Evolutionary conservation across 306 rosid species (phyloP).

Genomic region (Dicorynia guianensis): DNA sequence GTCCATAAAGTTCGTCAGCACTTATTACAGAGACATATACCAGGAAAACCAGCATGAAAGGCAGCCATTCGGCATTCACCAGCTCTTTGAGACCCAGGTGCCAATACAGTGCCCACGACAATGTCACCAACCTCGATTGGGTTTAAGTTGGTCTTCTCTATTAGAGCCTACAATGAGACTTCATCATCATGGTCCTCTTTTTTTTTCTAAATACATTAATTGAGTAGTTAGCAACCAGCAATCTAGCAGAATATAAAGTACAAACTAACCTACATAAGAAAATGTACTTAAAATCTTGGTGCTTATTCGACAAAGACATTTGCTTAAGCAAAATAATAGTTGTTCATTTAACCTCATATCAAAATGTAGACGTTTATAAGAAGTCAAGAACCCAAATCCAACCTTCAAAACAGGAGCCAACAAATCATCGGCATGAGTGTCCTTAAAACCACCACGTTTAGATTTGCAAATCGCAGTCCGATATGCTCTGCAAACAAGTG

Average conservation of each 20-base stretch:
- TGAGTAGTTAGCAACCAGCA: no score
- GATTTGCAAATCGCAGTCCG: constrained; percentile 87
- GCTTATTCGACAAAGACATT: background rate
- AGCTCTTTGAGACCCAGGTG: constrained; percentile 89
- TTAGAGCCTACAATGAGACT: constrained; percentile 62
- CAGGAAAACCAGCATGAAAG: constrained; percentile 97
- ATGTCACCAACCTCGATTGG: constrained; percentile 95
- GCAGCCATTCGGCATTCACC: constrained; percentile 99
- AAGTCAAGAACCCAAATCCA: background rate
- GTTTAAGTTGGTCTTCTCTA: constrained; percentile 81
- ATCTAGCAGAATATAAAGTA: background rate
- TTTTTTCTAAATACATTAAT: background rate
- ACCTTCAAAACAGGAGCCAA: constrained; percentile 97
- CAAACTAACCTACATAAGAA: constrained; percentile 4
- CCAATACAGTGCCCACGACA: constrained; percentile 88
- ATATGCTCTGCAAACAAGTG: constrained; percentile 62
- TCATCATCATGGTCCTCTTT: constrained; percentile 23
- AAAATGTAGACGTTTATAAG: background rate
- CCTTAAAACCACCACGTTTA: constrained; percentile 95
- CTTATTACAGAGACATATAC: constrained; percentile 44
- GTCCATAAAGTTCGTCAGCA: constrained; percentile 11
- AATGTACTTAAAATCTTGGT: background rate
- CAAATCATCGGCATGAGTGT: constrained; percentile 83
- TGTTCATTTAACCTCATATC: background rate
- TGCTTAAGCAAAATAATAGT: background rate